Conservation (phyloP, 176 grass and related monocot genomes). For the Tuctoria greenei region DNA sequence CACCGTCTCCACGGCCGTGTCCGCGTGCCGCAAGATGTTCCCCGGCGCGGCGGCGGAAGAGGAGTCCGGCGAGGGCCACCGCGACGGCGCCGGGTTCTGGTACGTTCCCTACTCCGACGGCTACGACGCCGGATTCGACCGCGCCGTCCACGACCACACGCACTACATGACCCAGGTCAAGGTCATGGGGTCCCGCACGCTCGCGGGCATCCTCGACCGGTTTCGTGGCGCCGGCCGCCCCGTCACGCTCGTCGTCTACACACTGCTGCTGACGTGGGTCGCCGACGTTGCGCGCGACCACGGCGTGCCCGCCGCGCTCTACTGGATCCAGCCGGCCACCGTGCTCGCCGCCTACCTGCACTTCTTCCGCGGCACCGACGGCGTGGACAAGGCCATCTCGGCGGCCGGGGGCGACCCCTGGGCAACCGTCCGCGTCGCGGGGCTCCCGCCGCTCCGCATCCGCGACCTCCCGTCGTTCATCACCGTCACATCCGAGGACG, state of each 20-base stretch:
- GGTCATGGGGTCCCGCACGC: constrained; percentile 30
- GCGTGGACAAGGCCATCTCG: constrained; percentile 34
- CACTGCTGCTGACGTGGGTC: constrained; percentile 62
- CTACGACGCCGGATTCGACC: constrained; percentile 57
- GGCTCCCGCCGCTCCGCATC: constrained; percentile 41
- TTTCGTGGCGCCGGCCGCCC: constrained; percentile 33
- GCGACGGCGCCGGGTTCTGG: constrained; percentile 12
- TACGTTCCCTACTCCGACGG: constrained; percentile 54
- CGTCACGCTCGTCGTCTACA: constrained; percentile 54
- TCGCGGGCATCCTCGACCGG: constrained; percentile 30
- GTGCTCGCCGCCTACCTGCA: constrained; percentile 54
- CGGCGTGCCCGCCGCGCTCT: constrained; percentile 37
- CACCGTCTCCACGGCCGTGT: constrained; percentile 61
- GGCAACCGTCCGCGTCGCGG: constrained; percentile 27
- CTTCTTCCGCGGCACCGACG: constrained; percentile 53
- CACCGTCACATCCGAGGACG: constrained; percentile 37
- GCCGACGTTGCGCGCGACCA: constrained; percentile 37
- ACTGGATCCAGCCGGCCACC: constrained; percentile 71
- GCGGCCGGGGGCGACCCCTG: constrained; percentile 26
- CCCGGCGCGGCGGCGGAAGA: constrained; percentile 5
- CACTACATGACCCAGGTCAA: constrained; percentile 30
- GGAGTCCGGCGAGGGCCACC: neutral
- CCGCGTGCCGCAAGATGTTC: constrained; percentile 54
- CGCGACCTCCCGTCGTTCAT: constrained; percentile 65
- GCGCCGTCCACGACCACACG: constrained; percentile 21